Evolutionary conservation across 2,329 filamentous ascomycete species (phyloP), one percentile per base, ranked within the genome.

Genomic region (Aphanocladium album): DNA sequence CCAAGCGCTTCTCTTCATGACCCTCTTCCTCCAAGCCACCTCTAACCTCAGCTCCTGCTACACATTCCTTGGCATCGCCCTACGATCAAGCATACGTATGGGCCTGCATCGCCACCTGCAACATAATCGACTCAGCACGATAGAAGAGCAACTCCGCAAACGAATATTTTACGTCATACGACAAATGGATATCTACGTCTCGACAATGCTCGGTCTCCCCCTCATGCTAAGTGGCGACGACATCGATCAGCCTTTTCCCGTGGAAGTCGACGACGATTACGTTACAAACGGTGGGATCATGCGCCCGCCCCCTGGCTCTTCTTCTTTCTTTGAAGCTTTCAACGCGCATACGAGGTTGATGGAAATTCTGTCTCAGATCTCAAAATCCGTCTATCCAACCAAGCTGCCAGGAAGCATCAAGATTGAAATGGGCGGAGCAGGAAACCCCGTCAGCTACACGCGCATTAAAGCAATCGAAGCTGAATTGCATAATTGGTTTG

Each of bases 1-100:
- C 9, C 90, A 95, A 71, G 85, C 88, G 2, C 80, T 95, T 7
- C 76, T 92, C 21, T 92, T 91, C 70, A 89, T 92, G 82, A 89
- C 92, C 53, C 77, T 93, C 2, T 95, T 93, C 69, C 79, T 93
- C 1, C 90, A 95, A 69, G 86, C 88, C 2, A 90, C 90, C 2
- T 89, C 89, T 11, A 90, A 91, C 69, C 76, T 93, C 33, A 90
- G 87, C 69, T 89, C 86, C 11, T 93, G 90, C 70, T 93, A 93
- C 72, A 85, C 89, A 0, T 92, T 91, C 66, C 82, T 93, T 52
- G 90, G 90, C 7, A 89, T 93, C 67, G 90, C 89, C 2, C 77
- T 93, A 53, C 84, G 89, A 55, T 88, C 89, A 7, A 86, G 89
- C n/a, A 74, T 93, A 37, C 84, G 89, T 30, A 87, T 93, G 75